Percentiles rank a stretch among this genome's conserved stretches.
These are phyloP conservation scores for Trichoderma harzianum DNA, from an alignment of 2,329 filamentous ascomycete species.

Conservation along the genomic window DNA sequence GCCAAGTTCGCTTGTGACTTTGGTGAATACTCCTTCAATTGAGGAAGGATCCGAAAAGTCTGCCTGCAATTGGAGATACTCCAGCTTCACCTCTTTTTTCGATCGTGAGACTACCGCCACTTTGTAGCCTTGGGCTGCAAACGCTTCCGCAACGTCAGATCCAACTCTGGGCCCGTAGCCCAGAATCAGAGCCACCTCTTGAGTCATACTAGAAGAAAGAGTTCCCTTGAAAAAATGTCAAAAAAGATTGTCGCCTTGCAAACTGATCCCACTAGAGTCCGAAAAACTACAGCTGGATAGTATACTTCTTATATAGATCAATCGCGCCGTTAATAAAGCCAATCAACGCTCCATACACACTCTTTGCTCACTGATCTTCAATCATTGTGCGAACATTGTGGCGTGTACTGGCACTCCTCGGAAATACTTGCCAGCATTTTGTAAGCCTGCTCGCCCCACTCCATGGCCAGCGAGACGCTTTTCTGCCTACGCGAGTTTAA, in stretches of 20 bases:
- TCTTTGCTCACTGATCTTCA: neutral
- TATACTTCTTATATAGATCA: neutral
- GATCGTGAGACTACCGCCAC: neutral
- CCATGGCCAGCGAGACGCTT: neutral
- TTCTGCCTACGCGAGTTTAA: neutral
- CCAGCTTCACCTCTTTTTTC: neutral
- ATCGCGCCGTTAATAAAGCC: neutral
- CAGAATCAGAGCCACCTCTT: neutral
- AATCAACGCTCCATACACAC: neutral
- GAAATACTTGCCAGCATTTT: neutral
- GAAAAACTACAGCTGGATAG: neutral
- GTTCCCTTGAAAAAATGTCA: neutral
- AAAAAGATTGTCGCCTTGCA: neutral
- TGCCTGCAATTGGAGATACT: neutral
- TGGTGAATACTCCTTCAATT: neutral
- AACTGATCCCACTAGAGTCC: neutral
- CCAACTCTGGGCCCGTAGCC: neutral
- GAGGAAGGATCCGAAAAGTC: neutral
- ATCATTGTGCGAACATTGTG: neutral
- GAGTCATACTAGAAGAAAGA: neutral
- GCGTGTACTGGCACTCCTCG: neutral
- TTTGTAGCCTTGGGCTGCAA: neutral
- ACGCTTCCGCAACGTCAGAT: neutral
- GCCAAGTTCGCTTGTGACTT: neutral
- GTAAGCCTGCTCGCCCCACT: neutral